A percentile compares a stretch with the other conserved stretches of the same genome.
These are phyloP conservation scores for Viola odorata DNA, from an alignment of 345 rosid genomes.

Conservation along the genomic window DNA sequence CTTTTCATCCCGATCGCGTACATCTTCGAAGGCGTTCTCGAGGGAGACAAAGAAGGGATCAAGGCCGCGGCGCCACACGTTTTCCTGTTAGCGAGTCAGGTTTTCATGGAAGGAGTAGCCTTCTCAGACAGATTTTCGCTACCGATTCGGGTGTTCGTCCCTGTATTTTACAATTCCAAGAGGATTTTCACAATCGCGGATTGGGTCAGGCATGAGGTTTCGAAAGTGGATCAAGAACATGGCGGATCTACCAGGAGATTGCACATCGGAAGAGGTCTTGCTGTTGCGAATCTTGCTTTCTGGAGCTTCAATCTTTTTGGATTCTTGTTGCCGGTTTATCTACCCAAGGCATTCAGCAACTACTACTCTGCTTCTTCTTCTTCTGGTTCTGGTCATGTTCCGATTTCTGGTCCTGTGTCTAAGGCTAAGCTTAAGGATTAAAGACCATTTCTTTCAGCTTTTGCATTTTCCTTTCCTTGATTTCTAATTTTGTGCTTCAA, in stretches of 20 bases:
- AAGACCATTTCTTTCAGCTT: not conserved
- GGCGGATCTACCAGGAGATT: slow-evolving; percentile 41
- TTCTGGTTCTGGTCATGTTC: too few species aligned
- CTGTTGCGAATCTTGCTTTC: slow-evolving; percentile 58
- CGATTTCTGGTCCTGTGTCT: not conserved
- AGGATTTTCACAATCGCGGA: slow-evolving; percentile 57
- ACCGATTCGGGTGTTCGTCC: slow-evolving; percentile 69
- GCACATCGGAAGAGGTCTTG: slow-evolving; percentile 52
- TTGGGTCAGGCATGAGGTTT: slow-evolving; percentile 56
- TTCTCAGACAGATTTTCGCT: slow-evolving; percentile 52
- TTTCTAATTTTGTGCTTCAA: too few species aligned
- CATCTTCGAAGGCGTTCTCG: slow-evolving; percentile 65
- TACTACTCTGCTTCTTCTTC: slow-evolving; percentile 38
- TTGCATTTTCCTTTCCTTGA: too few species aligned
- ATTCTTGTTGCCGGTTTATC: slow-evolving; percentile 74
- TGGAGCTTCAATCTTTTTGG: slow-evolving; percentile 90
- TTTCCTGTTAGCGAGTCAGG: slow-evolving; percentile 68
- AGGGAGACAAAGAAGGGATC: slow-evolving; percentile 65
- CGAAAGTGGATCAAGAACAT: slow-evolving; percentile 18
- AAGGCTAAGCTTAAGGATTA: slow-evolving; percentile 20
- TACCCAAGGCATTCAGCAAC: slow-evolving; percentile 68
- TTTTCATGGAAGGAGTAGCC: slow-evolving; percentile 84
- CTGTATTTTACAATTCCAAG: slow-evolving; percentile 66
- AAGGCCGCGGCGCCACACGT: slow-evolving; percentile 77
- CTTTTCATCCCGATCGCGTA: slow-evolving; percentile 60